These are phyloP conservation scores for Tylopilus sp. DNA, from an alignment of 768 basidiomycete genomes.

Conservation along the genomic window DNA sequence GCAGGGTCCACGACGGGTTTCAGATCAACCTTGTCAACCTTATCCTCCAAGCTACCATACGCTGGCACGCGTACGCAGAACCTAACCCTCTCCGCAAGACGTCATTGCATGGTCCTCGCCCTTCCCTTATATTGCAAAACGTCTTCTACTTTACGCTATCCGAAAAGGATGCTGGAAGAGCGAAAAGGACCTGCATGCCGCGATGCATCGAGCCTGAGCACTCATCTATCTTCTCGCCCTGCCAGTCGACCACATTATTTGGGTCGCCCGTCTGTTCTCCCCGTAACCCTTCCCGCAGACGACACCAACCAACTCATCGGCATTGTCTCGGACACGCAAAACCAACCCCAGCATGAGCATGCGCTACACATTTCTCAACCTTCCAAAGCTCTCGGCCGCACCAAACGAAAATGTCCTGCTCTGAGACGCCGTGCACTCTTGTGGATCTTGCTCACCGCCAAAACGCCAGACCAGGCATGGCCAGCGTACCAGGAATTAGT, in stretches of 20 bases:
- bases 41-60: constrained; percentile 28
- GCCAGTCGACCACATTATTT: background rate
- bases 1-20: constrained; percentile 78
- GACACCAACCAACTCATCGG: constrained; percentile 6
- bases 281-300: background rate
- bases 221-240: background rate
- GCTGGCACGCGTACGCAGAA: constrained; percentile 25
- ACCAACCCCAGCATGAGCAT: background rate
- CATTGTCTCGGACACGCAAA: constrained; percentile 6
- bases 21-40: constrained; percentile 40
- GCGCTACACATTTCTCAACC: background rate
- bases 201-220: background rate
- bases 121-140: constrained; percentile 3
- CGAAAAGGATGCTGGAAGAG: background rate
- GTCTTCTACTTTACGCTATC: constrained; percentile 1
- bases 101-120: constrained; percentile 5
- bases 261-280: background rate
- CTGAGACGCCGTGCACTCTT: constrained; percentile 24
- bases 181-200: background rate
- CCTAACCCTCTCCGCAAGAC: constrained; percentile 7
- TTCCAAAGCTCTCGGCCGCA: background rate
- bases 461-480: constrained; percentile 38
- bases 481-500: constrained; percentile 39
- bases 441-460: constrained; percentile 33
- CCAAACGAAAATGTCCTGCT: constrained; percentile 18